These are phyloP conservation scores for Suillus paluster DNA, from an alignment of 768 basidiomycete species.

Conservation along the genomic window DNA sequence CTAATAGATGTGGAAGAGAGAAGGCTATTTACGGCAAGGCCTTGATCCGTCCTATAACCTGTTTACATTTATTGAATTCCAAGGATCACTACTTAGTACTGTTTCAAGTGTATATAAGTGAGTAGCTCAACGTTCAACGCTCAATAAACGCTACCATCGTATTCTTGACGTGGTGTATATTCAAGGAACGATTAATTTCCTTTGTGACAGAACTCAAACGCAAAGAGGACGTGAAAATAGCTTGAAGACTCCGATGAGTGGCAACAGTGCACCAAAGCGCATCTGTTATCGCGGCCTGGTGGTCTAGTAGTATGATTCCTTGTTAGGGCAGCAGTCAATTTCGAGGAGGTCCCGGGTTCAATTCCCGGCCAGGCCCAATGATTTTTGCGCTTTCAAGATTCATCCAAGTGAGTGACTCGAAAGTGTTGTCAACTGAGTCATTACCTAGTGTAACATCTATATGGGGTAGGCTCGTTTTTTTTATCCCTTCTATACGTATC, in stretches of 20 bases:
- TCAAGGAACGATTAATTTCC: not conserved
- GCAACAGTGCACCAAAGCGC: not conserved
- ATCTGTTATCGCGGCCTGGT: slow-evolving; percentile 44
- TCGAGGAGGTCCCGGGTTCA: slow-evolving; percentile 88
- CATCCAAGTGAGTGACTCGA: too few relatives aligned
- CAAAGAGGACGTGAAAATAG: not conserved
- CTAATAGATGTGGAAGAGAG: not conserved
- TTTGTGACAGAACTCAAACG: not conserved
- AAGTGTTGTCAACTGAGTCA: too few relatives aligned
- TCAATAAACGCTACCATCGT: not conserved
- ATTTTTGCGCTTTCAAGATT: slow-evolving; percentile 14
- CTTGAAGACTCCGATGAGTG: not conserved
- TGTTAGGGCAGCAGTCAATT: slow-evolving; percentile 47
- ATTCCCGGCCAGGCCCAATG: slow-evolving; percentile 76
- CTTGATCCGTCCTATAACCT: slow-evolving; percentile 24
- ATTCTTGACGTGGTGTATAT: not conserved
- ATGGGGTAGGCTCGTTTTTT: too few relatives aligned
- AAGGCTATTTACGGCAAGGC: slow-evolving; percentile 1
- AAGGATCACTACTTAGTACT: slow-evolving; percentile 12
- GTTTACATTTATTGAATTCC: slow-evolving; percentile 35
- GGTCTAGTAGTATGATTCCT: slow-evolving; percentile 72
- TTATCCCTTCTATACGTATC: too few relatives aligned
- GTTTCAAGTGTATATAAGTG: too few relatives aligned
- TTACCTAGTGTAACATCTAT: too few relatives aligned
- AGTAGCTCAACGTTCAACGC: not conserved